A percentile compares a stretch with the other conserved stretches of the same genome.
phyloP scores from a whole-genome alignment of 768 basidiomycete genomes.

The Tubosaeta sp. region DNA sequence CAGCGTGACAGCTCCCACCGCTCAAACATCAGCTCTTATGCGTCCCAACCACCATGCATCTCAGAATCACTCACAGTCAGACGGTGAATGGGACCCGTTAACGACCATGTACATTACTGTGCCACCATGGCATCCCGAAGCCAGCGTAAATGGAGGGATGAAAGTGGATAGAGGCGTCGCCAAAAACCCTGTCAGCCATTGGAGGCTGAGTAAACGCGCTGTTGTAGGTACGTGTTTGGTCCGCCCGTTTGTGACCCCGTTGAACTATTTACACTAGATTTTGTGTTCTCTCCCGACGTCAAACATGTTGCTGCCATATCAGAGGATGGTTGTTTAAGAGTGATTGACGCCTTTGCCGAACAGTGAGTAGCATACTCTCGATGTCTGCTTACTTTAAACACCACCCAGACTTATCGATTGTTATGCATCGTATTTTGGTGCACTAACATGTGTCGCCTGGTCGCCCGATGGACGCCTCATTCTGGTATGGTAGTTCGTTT shows the following conservation, averaged over 20 bases:
- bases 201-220: slow-evolving; percentile 69
- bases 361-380: slow-evolving; percentile 47
- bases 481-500: slow-evolving; percentile 42
- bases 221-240: slow-evolving; percentile 58
- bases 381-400: slow-evolving; percentile 2
- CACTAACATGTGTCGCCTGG: slow-evolving; percentile 88
- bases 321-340: slow-evolving; percentile 87
- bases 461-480: slow-evolving; percentile 95
- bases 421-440: slow-evolving; percentile 93
- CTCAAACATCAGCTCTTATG: slow-evolving; percentile 23
- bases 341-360: slow-evolving; percentile 85
- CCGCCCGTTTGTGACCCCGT: neutral
- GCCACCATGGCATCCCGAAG: slow-evolving; percentile 80
- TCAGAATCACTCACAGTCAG: slow-evolving; percentile 22
- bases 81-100: slow-evolving; percentile 68
- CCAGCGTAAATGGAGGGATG: slow-evolving; percentile 26
- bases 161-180: slow-evolving; percentile 61
- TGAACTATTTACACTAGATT: slow-evolving; percentile 46
- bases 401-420: slow-evolving; percentile 77
- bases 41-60: slow-evolving; percentile 26
- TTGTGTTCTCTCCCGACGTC: slow-evolving; percentile 92
- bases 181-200: slow-evolving; percentile 90
- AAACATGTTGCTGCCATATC: slow-evolving; percentile 86
- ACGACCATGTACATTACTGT: slow-evolving; percentile 76
- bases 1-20: slow-evolving; percentile 51